These are phyloP conservation scores for Beauveria caledonica DNA, from an alignment of 2,329 filamentous ascomycete species.

Conservation along the genomic window DNA sequence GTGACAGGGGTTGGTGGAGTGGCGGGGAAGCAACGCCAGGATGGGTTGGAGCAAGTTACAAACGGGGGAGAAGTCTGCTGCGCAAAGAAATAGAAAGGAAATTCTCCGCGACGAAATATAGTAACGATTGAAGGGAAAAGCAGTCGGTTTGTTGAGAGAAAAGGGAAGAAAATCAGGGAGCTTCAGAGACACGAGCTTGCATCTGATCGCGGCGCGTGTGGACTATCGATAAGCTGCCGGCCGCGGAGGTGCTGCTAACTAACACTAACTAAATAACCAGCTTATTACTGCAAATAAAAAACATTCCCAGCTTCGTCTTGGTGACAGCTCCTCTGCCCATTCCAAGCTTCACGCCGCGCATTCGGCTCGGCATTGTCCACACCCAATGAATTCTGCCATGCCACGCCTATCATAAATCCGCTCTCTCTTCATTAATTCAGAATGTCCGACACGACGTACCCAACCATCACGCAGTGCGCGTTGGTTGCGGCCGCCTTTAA, in stretches of 20 bases:
- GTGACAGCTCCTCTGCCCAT: not conserved
- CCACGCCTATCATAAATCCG: not conserved
- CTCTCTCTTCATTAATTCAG: constrained; percentile 13
- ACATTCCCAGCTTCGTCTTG: not conserved
- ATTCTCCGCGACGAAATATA: not conserved
- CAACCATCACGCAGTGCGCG: constrained; percentile 82
- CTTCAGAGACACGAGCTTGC: not conserved
- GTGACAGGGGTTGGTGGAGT: not conserved
- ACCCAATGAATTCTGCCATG: not conserved
- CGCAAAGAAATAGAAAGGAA: not conserved
- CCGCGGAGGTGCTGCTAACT: not conserved
- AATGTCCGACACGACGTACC: constrained; percentile 70
- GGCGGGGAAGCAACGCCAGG: not conserved
- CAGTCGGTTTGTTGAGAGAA: not conserved
- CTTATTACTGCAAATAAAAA: not conserved
- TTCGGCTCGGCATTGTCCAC: not conserved
- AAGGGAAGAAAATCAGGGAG: not conserved
- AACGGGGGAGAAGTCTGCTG: not conserved
- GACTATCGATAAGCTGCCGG: constrained; percentile 9
- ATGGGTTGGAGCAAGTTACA: not conserved
- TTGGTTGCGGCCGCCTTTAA: constrained; percentile 83
- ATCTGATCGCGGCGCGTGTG: not conserved
- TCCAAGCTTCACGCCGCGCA: not conserved
- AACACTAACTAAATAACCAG: no score
- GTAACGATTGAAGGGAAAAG: not conserved